Evolutionary conservation across 345 rosid genomes (phyloP).

Genomic region (Eucalyptus brandiana): DNA sequence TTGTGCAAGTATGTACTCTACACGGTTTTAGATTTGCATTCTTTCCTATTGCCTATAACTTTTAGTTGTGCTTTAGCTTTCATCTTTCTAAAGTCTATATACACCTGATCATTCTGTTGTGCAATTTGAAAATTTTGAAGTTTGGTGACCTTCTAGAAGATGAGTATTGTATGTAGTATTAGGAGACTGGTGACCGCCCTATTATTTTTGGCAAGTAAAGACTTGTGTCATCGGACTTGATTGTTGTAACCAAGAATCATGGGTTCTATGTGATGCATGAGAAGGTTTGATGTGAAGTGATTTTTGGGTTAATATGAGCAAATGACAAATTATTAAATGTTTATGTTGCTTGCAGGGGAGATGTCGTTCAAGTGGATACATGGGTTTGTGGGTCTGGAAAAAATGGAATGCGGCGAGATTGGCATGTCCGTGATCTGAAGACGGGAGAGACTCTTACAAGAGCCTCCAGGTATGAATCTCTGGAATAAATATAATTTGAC

Average conservation of each 20-base stretch:
- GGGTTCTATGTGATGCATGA: not conserved
- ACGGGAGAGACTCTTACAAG: constrained; percentile 32
- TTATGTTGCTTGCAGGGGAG: constrained; percentile 20
- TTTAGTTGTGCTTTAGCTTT: not conserved
- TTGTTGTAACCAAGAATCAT: not conserved
- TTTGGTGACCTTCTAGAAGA: not conserved
- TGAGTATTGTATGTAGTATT: not conserved
- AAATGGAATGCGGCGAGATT: constrained; percentile 45
- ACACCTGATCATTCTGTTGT: not conserved
- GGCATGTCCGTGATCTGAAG: constrained; percentile 26
- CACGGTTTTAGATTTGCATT: not conserved
- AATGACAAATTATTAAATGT: not conserved
- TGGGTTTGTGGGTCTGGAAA: constrained; percentile 41
- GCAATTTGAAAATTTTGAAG: not conserved
- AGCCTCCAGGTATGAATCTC: constrained; percentile 23
- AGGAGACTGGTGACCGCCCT: not conserved
- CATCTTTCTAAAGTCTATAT: not conserved
- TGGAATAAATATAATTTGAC: not conserved
- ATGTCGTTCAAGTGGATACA: constrained; percentile 34
- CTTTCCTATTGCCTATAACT: not conserved
- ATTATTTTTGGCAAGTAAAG: not conserved
- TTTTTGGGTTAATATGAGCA: not conserved
- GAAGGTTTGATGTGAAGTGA: not conserved
- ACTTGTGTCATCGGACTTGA: not conserved
- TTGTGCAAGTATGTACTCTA: not conserved